These are phyloP conservation scores for Talaromyces atroroseus DNA, from an alignment of 2,329 filamentous ascomycete genomes.

Conservation along the genomic window DNA sequence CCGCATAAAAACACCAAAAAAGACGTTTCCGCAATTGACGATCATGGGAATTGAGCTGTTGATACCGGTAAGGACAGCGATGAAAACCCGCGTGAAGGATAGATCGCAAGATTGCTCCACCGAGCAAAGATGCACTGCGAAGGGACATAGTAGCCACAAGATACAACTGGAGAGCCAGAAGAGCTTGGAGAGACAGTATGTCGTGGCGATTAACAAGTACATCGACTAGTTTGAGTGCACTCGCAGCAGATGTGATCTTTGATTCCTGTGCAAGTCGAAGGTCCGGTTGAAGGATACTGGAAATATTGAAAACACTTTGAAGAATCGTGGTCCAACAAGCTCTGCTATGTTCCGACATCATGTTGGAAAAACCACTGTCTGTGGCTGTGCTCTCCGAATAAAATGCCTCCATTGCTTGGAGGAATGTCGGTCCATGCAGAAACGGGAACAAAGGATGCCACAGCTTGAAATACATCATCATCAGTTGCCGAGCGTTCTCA, in stretches of 20 bases:
- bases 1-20: conserved; percentile 39
- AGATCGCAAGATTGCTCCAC: conserved; percentile 43
- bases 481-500: conserved; percentile 36
- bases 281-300: conserved; percentile 30
- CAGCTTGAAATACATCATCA: conserved; percentile 46
- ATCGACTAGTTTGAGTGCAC: conserved; percentile 34
- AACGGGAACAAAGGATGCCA: conserved; percentile 53
- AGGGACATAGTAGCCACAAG: conserved; percentile 46
- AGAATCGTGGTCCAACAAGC: conserved; percentile 37
- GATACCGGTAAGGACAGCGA: conserved; percentile 48
- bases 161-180: conserved; percentile 46
- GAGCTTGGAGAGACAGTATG: conserved; percentile 44
- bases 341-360: conserved; percentile 18
- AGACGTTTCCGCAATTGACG: conserved; percentile 38
- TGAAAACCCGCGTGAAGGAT: conserved; percentile 49
- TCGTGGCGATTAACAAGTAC: conserved; percentile 40
- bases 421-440: conserved; percentile 46
- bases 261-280: conserved; percentile 29
- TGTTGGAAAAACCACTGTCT: neutral
- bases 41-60: conserved; percentile 39
- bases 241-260: conserved; percentile 34
- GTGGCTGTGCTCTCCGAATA: conserved; percentile 26
- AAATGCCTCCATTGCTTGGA: conserved; percentile 41
- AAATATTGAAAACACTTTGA: conserved; percentile 50
- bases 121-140: conserved; percentile 45